Evolutionary conservation across 208 protist genomes (phyloP).

Genomic region (Acanthamoeba healyi): DNA sequence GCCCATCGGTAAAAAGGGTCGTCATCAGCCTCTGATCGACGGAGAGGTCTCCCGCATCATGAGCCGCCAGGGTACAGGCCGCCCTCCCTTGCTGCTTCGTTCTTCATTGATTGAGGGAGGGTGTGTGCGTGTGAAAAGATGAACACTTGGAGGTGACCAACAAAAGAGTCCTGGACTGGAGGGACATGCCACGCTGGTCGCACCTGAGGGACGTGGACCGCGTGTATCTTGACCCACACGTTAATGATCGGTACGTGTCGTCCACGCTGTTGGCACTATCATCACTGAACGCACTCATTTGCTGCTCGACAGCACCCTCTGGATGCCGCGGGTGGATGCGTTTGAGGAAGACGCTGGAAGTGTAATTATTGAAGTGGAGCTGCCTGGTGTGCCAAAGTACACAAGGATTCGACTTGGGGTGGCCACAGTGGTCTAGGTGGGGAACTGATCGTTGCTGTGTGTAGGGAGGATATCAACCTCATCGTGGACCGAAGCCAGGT

Average conservation of each 20-base stretch:
- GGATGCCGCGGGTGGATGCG: slow-evolving; percentile 14
- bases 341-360: slow-evolving; percentile 1
- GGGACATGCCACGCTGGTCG: slow-evolving; percentile 24
- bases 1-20: too few relatives aligned
- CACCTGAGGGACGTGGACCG: not conserved
- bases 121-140: not conserved
- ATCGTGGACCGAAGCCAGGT: not conserved
- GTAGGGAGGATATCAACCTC: slow-evolving; percentile 39
- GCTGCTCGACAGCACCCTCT: not conserved
- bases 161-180: not conserved
- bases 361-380: not conserved
- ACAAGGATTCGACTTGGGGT: too few relatives aligned
- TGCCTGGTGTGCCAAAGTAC: slow-evolving; percentile 24
- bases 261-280: not conserved
- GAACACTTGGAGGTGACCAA: not conserved
- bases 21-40: too few relatives aligned
- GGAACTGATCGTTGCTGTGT: not conserved
- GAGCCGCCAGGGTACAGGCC: too few relatives aligned
- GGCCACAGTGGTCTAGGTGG: not conserved
- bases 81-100: too few relatives aligned
- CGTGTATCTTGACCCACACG: not conserved
- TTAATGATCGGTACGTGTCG: slow-evolving; percentile 29
- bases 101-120: not conserved
- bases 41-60: too few relatives aligned
- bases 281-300: not conserved